Conservation (phyloP, 805 yeast genomes). For the Allodekkera sacchari region DNA sequence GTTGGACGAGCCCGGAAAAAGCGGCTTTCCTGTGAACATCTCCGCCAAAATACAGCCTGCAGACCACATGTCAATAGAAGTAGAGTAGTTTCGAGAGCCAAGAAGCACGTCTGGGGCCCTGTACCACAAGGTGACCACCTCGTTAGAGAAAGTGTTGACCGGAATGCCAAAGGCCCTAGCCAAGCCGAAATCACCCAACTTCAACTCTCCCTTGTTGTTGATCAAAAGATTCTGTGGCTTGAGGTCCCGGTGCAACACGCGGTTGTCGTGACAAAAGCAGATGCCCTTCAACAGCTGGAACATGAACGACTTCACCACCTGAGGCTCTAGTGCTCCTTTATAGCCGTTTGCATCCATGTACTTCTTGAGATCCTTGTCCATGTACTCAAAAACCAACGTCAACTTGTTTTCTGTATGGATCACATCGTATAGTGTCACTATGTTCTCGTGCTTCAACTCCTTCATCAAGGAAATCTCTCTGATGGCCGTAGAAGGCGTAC, state of each 20-base stretch:
- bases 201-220: conserved; percentile 81
- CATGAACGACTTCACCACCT: conserved; percentile 83
- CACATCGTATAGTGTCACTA: conserved; percentile 87
- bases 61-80: conserved; percentile 97
- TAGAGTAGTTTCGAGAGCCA: conserved; percentile 92
- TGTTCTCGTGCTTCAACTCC: conserved; percentile 88
- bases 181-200: conserved; percentile 92
- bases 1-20: conserved; percentile 93
- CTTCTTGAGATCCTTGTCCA: conserved; percentile 89
- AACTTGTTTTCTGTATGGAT: conserved; percentile 95
- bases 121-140: conserved; percentile 96
- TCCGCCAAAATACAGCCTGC: conserved; percentile 98
- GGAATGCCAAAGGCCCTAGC: conserved; percentile 98
- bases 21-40: conserved; percentile 96
- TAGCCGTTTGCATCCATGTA: conserved; percentile 85
- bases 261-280: conserved; percentile 75
- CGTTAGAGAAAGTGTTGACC: conserved; percentile 93
- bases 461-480: conserved; percentile 93
- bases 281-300: conserved; percentile 88
- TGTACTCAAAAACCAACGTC: conserved; percentile 84
- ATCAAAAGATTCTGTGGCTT: conserved; percentile 94
- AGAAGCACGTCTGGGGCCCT: conserved; percentile 94
- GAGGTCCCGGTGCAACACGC: conserved; percentile 78
- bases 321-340: conserved; percentile 61
- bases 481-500: conserved; percentile 97